Base-by-base conservation (phyloP, 2,329 filamentous ascomycete species). In the Davidsoniella neocaledoniae region DNA sequence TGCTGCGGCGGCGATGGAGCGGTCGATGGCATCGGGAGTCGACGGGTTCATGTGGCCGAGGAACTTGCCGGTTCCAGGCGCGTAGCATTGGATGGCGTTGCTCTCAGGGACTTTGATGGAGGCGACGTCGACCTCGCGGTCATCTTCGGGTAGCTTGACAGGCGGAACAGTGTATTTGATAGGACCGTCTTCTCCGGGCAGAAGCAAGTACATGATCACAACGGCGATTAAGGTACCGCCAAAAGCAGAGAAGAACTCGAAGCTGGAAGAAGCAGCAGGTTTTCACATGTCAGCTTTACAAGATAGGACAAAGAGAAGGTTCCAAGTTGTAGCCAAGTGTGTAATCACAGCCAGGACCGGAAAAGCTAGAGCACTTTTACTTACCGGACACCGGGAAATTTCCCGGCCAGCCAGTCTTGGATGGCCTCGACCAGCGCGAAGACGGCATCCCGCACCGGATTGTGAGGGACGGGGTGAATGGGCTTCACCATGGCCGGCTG, bases 61-160 rank as follows among this genome's bases (percentile, higher is more conserved):
- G 53, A 86, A 76, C 59, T 83, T 76, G 55, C 91, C 91, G 21
- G 87, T 95, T 1, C 90, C 90, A 1, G 91, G 91, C 41, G 83
- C 83, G 63, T 91, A 91, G 66, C 86, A 93, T 66, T 86, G 83
- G 53, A 93, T 80, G 6, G 79, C 74, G 1, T 74, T 73, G 38
- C 77, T 78, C 14, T 77, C 79, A 1, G 76, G 62, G n/a, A 76
- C 71, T 65, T 80, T 83, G 61, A 86, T 69, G 16, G 69, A 70
- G 1, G 81, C 72, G 36, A 72, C 61, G 12, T 79, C 69, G 36
- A 86, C 68, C 33, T 76, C 67, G 56, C 71, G 69, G 45, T 72
- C 68, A 50, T 74, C 70, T 61, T 71, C 67, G 48, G 77, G 76
- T 55, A 74, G 64, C 61, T 76, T 74, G n/a, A 83, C 81, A 40